These are phyloP conservation scores for Lophiotrema nucula DNA, from an alignment of 495 filamentous ascomycete species.

Conservation along the genomic window DNA sequence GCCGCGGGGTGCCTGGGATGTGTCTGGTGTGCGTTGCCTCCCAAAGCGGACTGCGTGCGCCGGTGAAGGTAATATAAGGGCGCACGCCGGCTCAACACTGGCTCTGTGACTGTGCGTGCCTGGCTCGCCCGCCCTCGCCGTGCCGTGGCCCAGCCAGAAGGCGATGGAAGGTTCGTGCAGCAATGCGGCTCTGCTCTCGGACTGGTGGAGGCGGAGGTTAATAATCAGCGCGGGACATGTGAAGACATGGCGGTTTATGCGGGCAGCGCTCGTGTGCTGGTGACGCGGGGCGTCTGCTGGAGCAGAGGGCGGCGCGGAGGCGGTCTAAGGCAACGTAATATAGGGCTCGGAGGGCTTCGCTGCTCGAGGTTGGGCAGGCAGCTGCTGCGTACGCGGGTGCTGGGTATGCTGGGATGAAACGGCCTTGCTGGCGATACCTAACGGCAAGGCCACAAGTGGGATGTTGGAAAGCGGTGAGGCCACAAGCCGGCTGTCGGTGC, in stretches of 20 bases:
- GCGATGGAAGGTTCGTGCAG: conserved; percentile 22
- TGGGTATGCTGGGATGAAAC: conserved; percentile 7
- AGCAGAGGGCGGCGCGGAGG: neutral
- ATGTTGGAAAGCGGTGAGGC: conserved; percentile 4
- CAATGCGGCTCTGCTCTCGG: too few species aligned
- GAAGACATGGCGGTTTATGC: conserved; percentile 8
- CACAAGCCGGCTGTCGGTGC: neutral
- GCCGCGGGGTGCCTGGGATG: conserved; percentile 13
- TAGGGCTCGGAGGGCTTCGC: neutral
- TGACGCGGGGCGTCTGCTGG: neutral
- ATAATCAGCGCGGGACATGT: conserved; percentile 25
- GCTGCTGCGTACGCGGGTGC: conserved; percentile 2
- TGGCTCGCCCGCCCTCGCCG: neutral
- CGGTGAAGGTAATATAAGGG: neutral
- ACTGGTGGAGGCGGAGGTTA: conserved; percentile 5
- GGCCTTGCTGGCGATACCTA: conserved; percentile 2
- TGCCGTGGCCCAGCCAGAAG: conserved; percentile 6
- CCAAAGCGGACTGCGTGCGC: conserved; percentile 12
- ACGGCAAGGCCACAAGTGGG: conserved; percentile 4
- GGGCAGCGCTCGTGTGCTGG: neutral
- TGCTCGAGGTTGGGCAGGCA: conserved; percentile 5
- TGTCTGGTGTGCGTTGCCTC: conserved; percentile 9
- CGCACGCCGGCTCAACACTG: neutral
- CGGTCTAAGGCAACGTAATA: conserved; percentile 18
- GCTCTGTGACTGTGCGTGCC: too few species aligned